Evolutionary conservation across 2,329 filamentous ascomycete genomes (phyloP).

Genomic region (Hymenoscyphus infarciens): DNA sequence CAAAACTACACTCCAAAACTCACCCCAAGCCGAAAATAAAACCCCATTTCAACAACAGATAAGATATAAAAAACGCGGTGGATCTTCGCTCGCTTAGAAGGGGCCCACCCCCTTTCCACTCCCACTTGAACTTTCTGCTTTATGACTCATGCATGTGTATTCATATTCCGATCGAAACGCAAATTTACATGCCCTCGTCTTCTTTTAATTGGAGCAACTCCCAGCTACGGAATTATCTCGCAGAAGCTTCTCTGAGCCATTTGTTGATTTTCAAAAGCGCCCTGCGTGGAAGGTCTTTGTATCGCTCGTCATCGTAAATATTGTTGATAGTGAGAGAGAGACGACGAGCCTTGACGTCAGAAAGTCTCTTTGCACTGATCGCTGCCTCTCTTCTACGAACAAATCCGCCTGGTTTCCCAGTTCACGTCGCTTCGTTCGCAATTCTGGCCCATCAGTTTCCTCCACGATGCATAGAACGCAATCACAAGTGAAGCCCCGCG

Average conservation of each 20-base stretch:
- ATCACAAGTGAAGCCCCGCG: not conserved
- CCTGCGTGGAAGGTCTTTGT: conserved; percentile 16
- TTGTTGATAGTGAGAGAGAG: conserved; percentile 8
- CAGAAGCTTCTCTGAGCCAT: conserved; percentile 12
- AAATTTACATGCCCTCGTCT: too few species aligned
- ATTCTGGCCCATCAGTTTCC: not conserved
- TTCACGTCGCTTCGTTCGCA: not conserved
- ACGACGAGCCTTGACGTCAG: not conserved
- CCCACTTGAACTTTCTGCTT: too few species aligned
- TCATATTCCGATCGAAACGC: too few species aligned
- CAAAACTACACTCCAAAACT: too few species aligned
- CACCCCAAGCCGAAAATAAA: too few species aligned
- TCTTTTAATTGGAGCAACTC: too few species aligned
- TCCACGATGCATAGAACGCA: not conserved
- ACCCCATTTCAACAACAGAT: too few species aligned
- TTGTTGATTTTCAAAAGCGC: conserved; percentile 13
- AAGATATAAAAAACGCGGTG: too few species aligned
- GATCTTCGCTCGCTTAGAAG: too few species aligned
- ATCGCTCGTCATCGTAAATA: conserved; percentile 17
- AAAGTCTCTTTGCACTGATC: not conserved
- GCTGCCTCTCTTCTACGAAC: not conserved
- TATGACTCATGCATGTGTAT: too few species aligned
- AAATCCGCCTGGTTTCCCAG: not conserved
- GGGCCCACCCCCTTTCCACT: too few species aligned
- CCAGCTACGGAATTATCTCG: not conserved